These are phyloP conservation scores for Eimeria brunetti DNA, from an alignment of 169 alveolate genomes.

Conservation along the genomic window DNA sequence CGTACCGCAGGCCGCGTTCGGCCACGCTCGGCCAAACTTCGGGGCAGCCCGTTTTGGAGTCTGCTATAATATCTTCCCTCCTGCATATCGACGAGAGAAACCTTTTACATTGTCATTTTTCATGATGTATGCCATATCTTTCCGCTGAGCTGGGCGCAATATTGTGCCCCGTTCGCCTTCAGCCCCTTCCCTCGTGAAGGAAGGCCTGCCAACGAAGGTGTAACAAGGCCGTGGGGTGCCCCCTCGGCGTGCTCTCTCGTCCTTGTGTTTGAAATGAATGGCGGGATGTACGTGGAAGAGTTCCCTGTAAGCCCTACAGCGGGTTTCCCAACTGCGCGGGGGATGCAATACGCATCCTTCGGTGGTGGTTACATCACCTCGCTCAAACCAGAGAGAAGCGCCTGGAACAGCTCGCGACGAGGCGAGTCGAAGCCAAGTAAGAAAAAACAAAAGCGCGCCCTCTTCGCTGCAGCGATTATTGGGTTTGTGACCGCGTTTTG, in stretches of 20 bases:
- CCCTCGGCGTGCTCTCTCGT: neutral
- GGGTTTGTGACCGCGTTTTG: neutral
- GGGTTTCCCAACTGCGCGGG: neutral
- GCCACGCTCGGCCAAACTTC: neutral
- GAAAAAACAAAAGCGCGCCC: neutral
- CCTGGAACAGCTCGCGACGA: neutral
- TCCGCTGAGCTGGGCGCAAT: neutral
- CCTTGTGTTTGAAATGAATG: neutral
- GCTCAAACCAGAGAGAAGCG: neutral
- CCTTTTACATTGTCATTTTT: neutral
- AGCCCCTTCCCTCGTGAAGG: neutral
- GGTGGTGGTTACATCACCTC: neutral
- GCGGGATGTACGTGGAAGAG: neutral
- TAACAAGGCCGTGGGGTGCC: constrained; percentile 7
- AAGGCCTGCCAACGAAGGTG: constrained; percentile 8
- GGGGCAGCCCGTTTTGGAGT: neutral
- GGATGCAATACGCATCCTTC: neutral
- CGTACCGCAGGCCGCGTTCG: neutral
- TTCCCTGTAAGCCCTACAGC: neutral
- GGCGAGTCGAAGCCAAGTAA: neutral
- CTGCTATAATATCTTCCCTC: neutral
- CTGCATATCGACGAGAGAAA: neutral
- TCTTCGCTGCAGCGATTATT: neutral
- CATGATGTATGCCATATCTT: neutral
- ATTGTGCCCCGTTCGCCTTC: neutral